phyloP scores from a whole-genome alignment of 2,329 filamentous ascomycete genomes.

The Paecilomyces variotii region DNA sequence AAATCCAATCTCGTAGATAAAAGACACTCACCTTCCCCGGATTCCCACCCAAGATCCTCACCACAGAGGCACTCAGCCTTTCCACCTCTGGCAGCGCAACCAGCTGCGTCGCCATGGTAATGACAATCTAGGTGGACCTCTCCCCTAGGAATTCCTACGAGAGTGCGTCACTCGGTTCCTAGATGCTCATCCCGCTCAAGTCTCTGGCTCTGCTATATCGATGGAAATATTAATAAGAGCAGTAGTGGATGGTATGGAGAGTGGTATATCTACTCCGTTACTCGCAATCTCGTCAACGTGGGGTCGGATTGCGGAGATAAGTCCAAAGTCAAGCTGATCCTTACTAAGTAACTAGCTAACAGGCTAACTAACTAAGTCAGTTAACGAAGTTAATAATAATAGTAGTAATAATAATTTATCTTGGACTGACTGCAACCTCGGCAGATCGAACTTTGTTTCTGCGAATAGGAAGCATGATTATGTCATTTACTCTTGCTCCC shows the following conservation, averaged over 20 bases:
- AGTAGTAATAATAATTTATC: background rate
- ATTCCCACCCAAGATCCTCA: constrained; percentile 83
- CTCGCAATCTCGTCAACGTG: background rate
- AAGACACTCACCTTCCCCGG: constrained; percentile 61
- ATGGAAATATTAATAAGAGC: no score
- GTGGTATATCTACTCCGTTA: background rate
- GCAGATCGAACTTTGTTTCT: background rate
- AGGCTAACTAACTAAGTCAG: background rate
- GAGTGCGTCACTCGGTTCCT: no score
- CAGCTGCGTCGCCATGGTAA: constrained; percentile 53
- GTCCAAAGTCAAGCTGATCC: background rate
- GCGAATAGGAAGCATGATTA: no score
- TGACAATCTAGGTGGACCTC: background rate
- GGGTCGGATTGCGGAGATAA: background rate
- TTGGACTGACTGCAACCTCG: background rate
- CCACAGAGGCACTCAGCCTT: constrained; percentile 66
- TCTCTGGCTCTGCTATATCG: no score
- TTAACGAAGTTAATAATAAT: no score
- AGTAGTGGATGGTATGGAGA: background rate
- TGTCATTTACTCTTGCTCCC: no score
- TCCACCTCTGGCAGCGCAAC: constrained; percentile 64
- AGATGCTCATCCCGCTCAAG: no score
- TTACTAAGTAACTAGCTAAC: no score
- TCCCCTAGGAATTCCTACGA: no score
- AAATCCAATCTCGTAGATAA: no score